Conservation (phyloP, 345 rosid species). For the Chamaenerion angustifolium region DNA sequence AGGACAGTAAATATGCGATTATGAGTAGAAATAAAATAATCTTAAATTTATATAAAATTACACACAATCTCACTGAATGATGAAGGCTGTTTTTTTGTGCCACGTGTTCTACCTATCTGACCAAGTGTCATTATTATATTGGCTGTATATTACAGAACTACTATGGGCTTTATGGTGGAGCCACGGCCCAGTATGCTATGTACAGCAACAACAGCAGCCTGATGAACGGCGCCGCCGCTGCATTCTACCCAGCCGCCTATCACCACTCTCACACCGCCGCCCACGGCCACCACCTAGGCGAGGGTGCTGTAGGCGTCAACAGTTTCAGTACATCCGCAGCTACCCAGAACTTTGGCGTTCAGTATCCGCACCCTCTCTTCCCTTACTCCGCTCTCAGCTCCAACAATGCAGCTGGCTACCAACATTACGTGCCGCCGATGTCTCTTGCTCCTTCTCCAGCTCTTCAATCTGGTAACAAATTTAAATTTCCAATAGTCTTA, state of each 20-base stretch:
- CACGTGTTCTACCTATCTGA: too few relatives aligned
- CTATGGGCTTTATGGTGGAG: slow-evolving; percentile 71
- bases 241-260: slow-evolving; percentile 39
- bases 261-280: background rate
- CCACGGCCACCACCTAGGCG: slow-evolving; percentile 34
- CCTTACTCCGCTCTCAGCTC: slow-evolving; percentile 59
- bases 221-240: slow-evolving; percentile 38
- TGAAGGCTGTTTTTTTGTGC: too few relatives aligned
- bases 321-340: slow-evolving; percentile 43
- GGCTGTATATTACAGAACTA: slow-evolving; percentile 37
- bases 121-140: too few relatives aligned
- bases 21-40: too few relatives aligned
- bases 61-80: too few relatives aligned
- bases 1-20: too few relatives aligned
- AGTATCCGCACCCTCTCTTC: slow-evolving; percentile 67
- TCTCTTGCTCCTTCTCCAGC: slow-evolving; percentile 74
- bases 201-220: slow-evolving; percentile 52
- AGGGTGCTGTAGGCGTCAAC: slow-evolving; percentile 43
- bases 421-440: slow-evolving; percentile 60
- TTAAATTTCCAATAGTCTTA: too few relatives aligned
- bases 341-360: slow-evolving; percentile 42
- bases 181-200: slow-evolving; percentile 60
- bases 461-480: slow-evolving; percentile 32
- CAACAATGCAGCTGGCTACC: slow-evolving; percentile 44
- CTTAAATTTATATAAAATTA: too few relatives aligned